These are phyloP conservation scores for Phytopythium litorale DNA, from an alignment of 352 stramenopile species.

Conservation along the genomic window DNA sequence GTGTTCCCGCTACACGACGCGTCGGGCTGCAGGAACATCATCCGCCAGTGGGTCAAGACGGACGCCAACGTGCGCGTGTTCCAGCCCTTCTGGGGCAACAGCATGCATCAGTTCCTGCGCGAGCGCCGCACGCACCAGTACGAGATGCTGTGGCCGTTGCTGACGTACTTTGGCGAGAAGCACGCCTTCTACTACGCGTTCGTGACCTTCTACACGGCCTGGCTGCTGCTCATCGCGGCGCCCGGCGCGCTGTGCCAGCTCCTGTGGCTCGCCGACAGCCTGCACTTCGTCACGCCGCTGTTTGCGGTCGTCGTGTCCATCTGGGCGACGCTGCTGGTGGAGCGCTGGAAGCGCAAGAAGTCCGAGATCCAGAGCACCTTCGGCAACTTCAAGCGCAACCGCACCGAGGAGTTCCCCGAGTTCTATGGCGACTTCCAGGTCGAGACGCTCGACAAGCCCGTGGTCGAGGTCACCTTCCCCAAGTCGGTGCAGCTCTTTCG, in stretches of 20 bases:
- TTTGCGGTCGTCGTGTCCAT: slow-evolving; percentile 79
- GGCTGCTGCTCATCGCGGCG: slow-evolving; percentile 57
- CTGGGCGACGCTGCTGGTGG: slow-evolving; percentile 83
- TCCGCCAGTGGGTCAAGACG: slow-evolving; percentile 51
- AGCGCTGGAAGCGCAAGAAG: slow-evolving; percentile 90
- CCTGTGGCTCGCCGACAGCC: slow-evolving; percentile 26
- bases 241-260: slow-evolving; percentile 46
- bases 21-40: slow-evolving; percentile 56
- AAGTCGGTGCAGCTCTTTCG: slow-evolving; percentile 50
- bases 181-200: slow-evolving; percentile 81
- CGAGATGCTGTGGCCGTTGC: slow-evolving; percentile 74
- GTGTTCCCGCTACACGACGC: slow-evolving; percentile 71
- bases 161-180: slow-evolving; percentile 84
- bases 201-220: slow-evolving; percentile 67
- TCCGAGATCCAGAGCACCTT: slow-evolving; percentile 76
- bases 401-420: slow-evolving; percentile 35
- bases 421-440: slow-evolving; percentile 79
- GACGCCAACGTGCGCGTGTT: slow-evolving; percentile 35
- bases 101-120: slow-evolving; percentile 51
- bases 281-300: slow-evolving; percentile 36
- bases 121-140: slow-evolving; percentile 64
- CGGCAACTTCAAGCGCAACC: slow-evolving; percentile 66
- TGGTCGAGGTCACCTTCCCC: slow-evolving; percentile 58
- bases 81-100: slow-evolving; percentile 48
- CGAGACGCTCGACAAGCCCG: slow-evolving; percentile 32